phyloP scores from a whole-genome alignment of 371 early-diverging fungal species.

The Homolaphlyctis polyrhiza region DNA sequence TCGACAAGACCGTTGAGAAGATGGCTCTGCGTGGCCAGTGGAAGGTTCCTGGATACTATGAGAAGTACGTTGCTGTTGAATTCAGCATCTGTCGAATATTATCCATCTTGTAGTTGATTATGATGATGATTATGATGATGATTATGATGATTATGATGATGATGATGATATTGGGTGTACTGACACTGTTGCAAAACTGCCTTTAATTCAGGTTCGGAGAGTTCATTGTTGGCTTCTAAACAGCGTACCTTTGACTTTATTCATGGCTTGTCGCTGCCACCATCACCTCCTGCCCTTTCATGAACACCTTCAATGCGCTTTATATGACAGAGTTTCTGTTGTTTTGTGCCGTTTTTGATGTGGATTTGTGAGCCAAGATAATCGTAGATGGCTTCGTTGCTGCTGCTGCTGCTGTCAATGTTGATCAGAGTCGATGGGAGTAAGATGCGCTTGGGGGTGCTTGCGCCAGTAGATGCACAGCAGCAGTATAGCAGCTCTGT shows the following conservation, averaged over 20 bases:
- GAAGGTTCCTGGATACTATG: constrained; percentile 90
- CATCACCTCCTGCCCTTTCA: background rate
- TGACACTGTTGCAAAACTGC: background rate
- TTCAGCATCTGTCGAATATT: background rate
- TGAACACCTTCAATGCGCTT: background rate
- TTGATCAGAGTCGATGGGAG: background rate
- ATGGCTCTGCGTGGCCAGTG: constrained; percentile 88
- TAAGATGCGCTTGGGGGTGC: background rate
- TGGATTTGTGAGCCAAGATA: background rate
- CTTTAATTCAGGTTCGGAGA: constrained; percentile 17
- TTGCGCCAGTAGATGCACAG: background rate
- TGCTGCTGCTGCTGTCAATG: background rate
- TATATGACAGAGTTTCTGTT: background rate
- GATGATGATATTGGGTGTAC: background rate
- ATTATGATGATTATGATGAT: constrained; percentile 4
- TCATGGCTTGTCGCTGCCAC: background rate
- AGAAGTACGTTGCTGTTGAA: constrained; percentile 70
- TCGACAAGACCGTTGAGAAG: constrained; percentile 81
- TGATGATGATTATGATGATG: background rate
- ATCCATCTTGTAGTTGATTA: no score
- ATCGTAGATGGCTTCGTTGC: background rate
- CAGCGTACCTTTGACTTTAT: no score
- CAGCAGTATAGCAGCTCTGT: background rate
- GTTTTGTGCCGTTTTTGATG: background rate
- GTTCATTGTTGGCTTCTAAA: constrained; percentile 23